Evolutionary conservation across 2,329 filamentous ascomycete species (phyloP), one percentile per base, ranked within the genome.

Genomic region (Chalara sp.): DNA sequence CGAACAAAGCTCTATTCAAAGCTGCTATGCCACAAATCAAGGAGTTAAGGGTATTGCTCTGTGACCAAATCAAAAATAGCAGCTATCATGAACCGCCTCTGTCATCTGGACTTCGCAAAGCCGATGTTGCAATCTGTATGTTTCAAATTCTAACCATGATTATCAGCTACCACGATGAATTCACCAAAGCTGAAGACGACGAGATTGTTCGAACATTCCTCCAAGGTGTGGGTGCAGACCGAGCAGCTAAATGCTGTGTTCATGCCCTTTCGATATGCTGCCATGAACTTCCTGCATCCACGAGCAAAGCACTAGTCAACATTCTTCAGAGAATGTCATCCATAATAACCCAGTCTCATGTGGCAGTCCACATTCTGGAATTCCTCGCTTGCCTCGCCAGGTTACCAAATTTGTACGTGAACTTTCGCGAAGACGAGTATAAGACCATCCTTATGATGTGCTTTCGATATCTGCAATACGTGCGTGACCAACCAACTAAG

Each of bases 381-480:
- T 97, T 99, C 63, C 74, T 99, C n/a, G 87, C 89, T 7, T 86
- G 89, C 46, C 77, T 99, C 31, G 90, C 91, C 48, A 84, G 92
- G 35, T 73, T 96, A 52, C 89, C 88, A 7, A 81, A 89, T 54
- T 77, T 96, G 1, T 95, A 91, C 64, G 83, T 89, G 63, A 95
- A 96, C 63, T 88, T 96, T 65, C 81, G 88, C 47, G 86, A 95
- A 60, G 89, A 96, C 41, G 91, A 97, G 62, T 96, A 92, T 67
- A 87, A 89, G 55, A 90, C 89, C 49, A 88, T 97, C 1, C 97
- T 99, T 65, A 93, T 88, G 7, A 95, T 99, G 44, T 96, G 90
- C 63, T 90, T 96, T 67, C 84, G 90, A 48, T 97, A 96, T 65
- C 74, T 99, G 39, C 89, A 97, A 60, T 92, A 91, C 53, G 89